Evolutionary conservation across 2,329 filamentous ascomycete genomes (phyloP).

Genomic region (Ceratocystis albifundus): DNA sequence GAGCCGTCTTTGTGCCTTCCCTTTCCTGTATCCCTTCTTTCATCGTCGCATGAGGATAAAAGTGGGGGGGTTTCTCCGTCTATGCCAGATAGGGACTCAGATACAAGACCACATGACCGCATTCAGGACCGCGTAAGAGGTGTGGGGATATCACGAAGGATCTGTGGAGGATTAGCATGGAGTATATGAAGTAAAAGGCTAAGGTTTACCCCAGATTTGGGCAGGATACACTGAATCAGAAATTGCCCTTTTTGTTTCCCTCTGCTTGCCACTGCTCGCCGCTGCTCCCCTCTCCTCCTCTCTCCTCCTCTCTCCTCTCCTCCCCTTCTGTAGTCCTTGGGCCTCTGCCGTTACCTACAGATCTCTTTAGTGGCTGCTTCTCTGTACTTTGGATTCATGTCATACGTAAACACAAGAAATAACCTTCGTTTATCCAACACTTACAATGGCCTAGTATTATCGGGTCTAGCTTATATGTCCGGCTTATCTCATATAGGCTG

Average conservation of each 20-base stretch:
- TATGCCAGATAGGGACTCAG: constrained; percentile 10
- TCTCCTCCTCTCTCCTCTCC: too few species aligned
- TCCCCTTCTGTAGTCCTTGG: too few species aligned
- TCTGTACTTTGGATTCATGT: too few species aligned
- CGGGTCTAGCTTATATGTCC: neutral
- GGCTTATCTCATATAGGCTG: neutral
- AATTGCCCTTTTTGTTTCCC: neutral
- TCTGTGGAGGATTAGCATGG: neutral
- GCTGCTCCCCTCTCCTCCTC: too few species aligned
- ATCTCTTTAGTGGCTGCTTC: neutral
- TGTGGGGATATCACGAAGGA: constrained; percentile 6
- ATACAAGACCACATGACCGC: constrained; percentile 18
- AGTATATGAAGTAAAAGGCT: neutral
- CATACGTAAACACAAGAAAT: too few species aligned
- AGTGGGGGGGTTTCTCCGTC: neutral
- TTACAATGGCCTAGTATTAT: neutral
- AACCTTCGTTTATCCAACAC: too few species aligned
- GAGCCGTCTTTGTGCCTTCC: neutral
- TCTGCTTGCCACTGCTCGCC: too few species aligned
- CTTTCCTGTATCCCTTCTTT: neutral
- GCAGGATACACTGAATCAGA: neutral
- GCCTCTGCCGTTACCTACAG: neutral
- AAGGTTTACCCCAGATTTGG: constrained; percentile 11
- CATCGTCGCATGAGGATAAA: neutral
- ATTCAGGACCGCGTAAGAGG: constrained; percentile 17